Base-by-base conservation (phyloP, 2,329 filamentous ascomycete genomes). In the Biscogniauxia mediterranea region DNA sequence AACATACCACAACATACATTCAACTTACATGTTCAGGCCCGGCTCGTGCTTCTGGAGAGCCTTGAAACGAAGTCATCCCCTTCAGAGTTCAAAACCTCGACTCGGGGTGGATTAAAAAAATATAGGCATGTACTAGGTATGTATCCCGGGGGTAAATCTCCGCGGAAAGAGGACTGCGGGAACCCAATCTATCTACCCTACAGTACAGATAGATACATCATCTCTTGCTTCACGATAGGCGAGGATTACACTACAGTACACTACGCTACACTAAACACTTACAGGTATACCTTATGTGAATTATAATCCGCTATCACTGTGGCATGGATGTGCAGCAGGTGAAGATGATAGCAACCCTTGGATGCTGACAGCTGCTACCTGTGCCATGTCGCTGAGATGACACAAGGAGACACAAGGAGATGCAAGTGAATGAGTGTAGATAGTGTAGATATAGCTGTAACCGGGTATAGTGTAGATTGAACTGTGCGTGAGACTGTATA, bases 401-500 rank as follows among this genome's bases (percentile, higher is more conserved):
- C 3, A 46, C 17, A 11, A 15, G 38, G 17, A 15, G 15, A 17
- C 3, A 46, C 17, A 11, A 15, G 38, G 17, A 15, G 38, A 46
- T 46, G 38, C 28, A 32, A 32, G 28, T 32, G 28, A 32, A 32
- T 32, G 11, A 32, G 28, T 32, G 3, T 9, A 32, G 28, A 13
- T 32, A 9, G 7, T 32, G 11, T 13, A 32, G 28, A 32, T 32
- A 4, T 32, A 13, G 7, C 28, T 32, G 28, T 46, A 46, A 46
- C 15, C 38, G 17, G 38, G 11, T 17, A 7, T 46, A 46, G 38
- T 17, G 15, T 46, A 46, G 38, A 46, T n/a, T 46, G 15, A n/a
- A 46, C 38, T 46, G 38, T 54, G 52, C 52, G 8, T 13, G 52
- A n/a, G 52, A 54, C 52, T 25, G 52, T 54, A 54, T 54, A 54